Evolutionary conservation across 768 basidiomycete genomes (phyloP), one percentile per base, ranked within the genome.

Genomic region (Termitomyces sp.): DNA sequence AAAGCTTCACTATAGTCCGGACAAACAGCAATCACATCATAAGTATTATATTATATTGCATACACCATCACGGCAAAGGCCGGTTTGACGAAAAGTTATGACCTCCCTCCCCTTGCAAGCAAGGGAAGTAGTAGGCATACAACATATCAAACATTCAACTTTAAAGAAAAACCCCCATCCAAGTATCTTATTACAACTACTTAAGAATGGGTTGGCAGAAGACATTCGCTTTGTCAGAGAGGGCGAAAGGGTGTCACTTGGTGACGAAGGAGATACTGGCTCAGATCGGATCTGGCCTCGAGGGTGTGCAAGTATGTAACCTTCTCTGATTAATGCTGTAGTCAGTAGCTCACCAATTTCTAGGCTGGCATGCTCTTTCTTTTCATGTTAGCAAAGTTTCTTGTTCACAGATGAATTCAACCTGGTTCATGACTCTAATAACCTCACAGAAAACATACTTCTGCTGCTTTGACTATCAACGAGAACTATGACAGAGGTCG

Each of bases 191-290:
- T n/a, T n/a, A n/a, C n/a, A n/a, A n/a, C n/a, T n/a, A n/a, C n/a
- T n/a, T n/a, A 40, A 42, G 36, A 27, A 96, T 96, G 94, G 89
- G 84, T 53, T 95, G 92, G 92, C 94, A 95, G 68, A 91, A 84
- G 68, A 86, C 86, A 5, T 94, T 96, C 61, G 81, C 79, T 0
- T 75, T 93, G 31, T 66, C 75, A 2, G 79, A 68, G 54, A 70
- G 70, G 31, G 63, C 73, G 7, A 80, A 82, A 67, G 90, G 90
- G 5, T 94, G 91, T 62, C 86, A 97, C 72, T 79, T 97, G 15
- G 77, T 97, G 41, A 96, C 93, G 2, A 76, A 89, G 31, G 88
- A 91, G 64, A 77, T 97, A 7, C 58, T 84, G 20, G 60, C 67
- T 2, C 80, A 89, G 40, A 87, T 95, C 53, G 73, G 78, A 45